Base-by-base conservation (phyloP, 2,329 filamentous ascomycete species). In the Aspergillus nomiae region DNA sequence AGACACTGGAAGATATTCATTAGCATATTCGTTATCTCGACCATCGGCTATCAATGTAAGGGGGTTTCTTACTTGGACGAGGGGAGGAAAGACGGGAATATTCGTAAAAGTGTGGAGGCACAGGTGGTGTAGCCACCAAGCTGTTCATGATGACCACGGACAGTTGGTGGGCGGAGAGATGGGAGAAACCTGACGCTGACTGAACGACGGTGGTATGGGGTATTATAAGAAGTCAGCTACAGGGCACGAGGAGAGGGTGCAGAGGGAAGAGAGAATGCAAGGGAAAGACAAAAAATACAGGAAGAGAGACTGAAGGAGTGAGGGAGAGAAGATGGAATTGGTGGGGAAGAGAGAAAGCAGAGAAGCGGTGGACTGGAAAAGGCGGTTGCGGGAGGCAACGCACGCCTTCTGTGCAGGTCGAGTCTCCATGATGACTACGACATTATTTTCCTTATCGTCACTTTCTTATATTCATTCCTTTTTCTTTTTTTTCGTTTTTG, bases 81-180 rank as follows among this genome's bases (percentile, higher is more conserved):
- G 84, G 82, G 62, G 87, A 85, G 68, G 87, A 87, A 71, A 85
- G 82, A 75, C 85, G 85, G 76, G 81, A 80, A 75, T 85, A 83
- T 71, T 85, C 82, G 77, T 88, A 84, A 68, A 88, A 86, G 76
- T 88, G 87, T 75, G 87, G 86, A 80, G 86, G 84, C 76, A 87
- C 79, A 75, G 84, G 83, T 76, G 86, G 83, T 74, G 81, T 83
- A 69, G 81, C 80, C 78, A 85, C 79, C 76, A 89, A 78, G 76
- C 83, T 87, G 81, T 87, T 89, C 86, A 89, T 89, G 80, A 74
- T 80, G 78, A 61, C 66, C 68, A 65, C 63, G 64, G 66, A 74
- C 70, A 74, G 72, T 68, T 69, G 66, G 72, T 71, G 72, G 71
- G 71, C 64, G 65, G 61, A 67, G 57, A 46, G 60, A 56, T 60